Conservation (phyloP, 2,329 filamentous ascomycete genomes). For the Hymenoscyphus occultus region DNA sequence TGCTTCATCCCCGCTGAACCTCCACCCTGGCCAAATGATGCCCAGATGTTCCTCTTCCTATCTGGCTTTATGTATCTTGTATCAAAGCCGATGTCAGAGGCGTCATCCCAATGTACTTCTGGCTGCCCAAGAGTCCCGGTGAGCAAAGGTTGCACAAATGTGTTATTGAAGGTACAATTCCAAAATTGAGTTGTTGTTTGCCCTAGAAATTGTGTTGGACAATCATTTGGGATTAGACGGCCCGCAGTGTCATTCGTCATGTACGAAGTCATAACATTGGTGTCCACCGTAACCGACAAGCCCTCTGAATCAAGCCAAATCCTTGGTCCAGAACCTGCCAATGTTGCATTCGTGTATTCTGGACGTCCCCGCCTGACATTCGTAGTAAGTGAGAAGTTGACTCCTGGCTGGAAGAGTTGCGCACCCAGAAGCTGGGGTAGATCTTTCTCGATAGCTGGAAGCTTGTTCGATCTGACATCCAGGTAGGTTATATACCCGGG, state of each 20-base stretch:
- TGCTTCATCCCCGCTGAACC: conserved; percentile 12
- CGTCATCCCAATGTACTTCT: conserved; percentile 9
- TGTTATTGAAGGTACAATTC: conserved; percentile 10
- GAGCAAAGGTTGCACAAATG: conserved; percentile 7
- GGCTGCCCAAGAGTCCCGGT: background rate
- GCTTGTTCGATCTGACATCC: conserved; percentile 3
- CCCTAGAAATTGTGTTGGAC: background rate
- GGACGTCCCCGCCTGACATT: conserved; percentile 4
- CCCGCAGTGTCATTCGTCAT: conserved; percentile 1
- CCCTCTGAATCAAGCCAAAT: conserved; percentile 12
- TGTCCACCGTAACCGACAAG: conserved; percentile 4
- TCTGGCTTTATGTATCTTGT: conserved; percentile 5
- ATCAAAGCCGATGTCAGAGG: background rate
- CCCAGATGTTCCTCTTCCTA: conserved; percentile 11
- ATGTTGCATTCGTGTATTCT: background rate
- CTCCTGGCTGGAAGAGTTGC: conserved; percentile 7
- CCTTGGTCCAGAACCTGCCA: background rate
- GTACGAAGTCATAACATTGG: background rate
- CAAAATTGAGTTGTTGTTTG: background rate
- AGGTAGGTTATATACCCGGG: conserved; percentile 8
- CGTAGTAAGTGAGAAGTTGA: conserved; percentile 9
- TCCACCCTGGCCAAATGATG: conserved; percentile 10
- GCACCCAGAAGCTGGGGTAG: conserved; percentile 8
- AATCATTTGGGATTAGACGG: background rate
- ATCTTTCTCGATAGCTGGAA: background rate